phyloP scores from a whole-genome alignment of 169 alveolate genomes.

The Condylostoma magnum region DNA sequence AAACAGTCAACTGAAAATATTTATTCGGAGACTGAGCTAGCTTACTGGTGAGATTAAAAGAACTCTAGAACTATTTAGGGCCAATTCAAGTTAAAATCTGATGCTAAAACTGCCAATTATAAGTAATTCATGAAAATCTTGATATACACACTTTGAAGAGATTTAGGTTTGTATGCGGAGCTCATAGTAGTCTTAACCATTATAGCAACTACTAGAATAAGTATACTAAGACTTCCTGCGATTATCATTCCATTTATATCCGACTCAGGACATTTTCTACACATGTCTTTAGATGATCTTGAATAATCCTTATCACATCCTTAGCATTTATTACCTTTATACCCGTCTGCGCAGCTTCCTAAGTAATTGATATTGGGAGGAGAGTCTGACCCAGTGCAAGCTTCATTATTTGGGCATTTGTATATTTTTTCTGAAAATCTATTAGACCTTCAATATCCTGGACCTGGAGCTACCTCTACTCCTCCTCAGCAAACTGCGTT shows the following conservation, averaged over 20 bases:
- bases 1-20: conserved; percentile 28
- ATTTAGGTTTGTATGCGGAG: conserved; percentile 16
- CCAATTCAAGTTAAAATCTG: conserved; percentile 28
- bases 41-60: neutral
- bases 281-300: conserved; percentile 37
- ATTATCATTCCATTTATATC: neutral
- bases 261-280: conserved; percentile 48
- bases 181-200: neutral
- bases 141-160: conserved; percentile 11
- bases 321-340: conserved; percentile 50
- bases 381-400: conserved; percentile 32
- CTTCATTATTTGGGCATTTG: neutral
- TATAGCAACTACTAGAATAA: conserved; percentile 19
- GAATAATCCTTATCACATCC: conserved; percentile 51
- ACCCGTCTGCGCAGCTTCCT: conserved; percentile 33
- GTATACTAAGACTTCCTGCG: neutral
- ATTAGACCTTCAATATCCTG: conserved; percentile 3
- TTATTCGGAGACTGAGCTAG: neutral
- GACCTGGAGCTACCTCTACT: conserved; percentile 20
- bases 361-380: neutral
- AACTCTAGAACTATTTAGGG: neutral
- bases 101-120: conserved; percentile 3
- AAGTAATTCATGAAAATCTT: conserved; percentile 44
- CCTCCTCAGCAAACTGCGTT: conserved; percentile 53
- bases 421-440: neutral